phyloP scores from a whole-genome alignment of 495 filamentous ascomycete species.

The Neurospora sp. region DNA sequence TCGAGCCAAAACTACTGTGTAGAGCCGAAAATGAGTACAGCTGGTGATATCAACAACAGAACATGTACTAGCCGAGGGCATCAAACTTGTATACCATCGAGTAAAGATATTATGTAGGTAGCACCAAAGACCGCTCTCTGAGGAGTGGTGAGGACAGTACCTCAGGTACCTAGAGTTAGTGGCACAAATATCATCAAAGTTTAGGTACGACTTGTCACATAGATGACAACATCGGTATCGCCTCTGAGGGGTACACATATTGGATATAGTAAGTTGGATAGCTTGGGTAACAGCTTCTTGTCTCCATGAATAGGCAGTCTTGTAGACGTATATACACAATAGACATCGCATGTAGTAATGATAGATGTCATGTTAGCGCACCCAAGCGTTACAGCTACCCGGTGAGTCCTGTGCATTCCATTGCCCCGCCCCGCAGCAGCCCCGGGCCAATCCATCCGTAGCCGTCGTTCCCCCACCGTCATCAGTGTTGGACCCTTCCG shows the following conservation, averaged over 20 bases:
- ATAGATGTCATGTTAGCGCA: background rate
- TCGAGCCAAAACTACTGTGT: background rate
- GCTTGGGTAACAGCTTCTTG: background rate
- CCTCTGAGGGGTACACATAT: background rate
- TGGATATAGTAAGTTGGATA: background rate
- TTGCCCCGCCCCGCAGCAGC: background rate
- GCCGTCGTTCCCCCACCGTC: background rate
- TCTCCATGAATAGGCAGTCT: background rate
- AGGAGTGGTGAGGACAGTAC: background rate
- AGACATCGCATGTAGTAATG: background rate
- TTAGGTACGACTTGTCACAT: background rate
- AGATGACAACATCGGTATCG: background rate
- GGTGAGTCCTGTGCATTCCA: background rate
- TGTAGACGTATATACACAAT: background rate
- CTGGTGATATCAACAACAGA: background rate
- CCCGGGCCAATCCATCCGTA: background rate
- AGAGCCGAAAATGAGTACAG: background rate
- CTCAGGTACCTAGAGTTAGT: background rate
- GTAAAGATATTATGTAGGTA: background rate
- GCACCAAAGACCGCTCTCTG: background rate
- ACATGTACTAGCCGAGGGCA: background rate
- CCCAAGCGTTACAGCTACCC: background rate
- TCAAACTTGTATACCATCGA: background rate
- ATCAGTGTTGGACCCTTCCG: background rate
- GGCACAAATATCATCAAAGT: background rate